phyloP scores from a whole-genome alignment of 2,329 filamentous ascomycete species.

The Fusarium heterosporum region DNA sequence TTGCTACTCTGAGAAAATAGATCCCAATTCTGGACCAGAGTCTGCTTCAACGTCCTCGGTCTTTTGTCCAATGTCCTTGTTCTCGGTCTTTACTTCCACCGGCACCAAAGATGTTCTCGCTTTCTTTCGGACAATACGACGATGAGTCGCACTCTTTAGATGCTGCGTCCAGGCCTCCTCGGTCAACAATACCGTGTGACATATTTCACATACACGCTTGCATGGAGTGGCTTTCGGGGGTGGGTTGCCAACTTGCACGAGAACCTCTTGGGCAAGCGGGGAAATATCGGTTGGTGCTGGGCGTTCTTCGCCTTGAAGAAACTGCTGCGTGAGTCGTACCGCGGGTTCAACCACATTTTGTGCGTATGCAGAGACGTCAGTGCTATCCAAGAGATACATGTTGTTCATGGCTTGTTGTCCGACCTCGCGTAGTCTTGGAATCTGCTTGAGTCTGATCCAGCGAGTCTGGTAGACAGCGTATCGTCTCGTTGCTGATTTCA shows the following conservation, averaged over 20 bases:
- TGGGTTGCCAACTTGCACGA: slow-evolving; percentile 62
- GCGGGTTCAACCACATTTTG: slow-evolving; percentile 75
- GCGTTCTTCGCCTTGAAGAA: slow-evolving; percentile 69
- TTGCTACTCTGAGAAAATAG: slow-evolving; percentile 44
- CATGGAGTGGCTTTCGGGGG: slow-evolving; percentile 65
- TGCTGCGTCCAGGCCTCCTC: slow-evolving; percentile 62
- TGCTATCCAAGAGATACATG: slow-evolving; percentile 86
- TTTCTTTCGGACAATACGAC: slow-evolving; percentile 50
- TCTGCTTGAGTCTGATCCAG: slow-evolving; percentile 88
- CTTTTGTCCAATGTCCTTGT: background rate
- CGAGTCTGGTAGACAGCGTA: slow-evolving; percentile 87
- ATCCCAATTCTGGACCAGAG: slow-evolving; percentile 47
- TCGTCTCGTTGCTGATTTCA: slow-evolving; percentile 84
- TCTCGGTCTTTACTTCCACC: slow-evolving; percentile 35
- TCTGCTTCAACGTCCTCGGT: slow-evolving; percentile 24
- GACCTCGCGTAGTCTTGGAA: slow-evolving; percentile 72
- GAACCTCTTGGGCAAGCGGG: slow-evolving; percentile 60
- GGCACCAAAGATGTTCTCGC: slow-evolving; percentile 55
- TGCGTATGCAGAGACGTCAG: slow-evolving; percentile 71
- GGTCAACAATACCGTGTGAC: slow-evolving; percentile 71
- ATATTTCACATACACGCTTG: slow-evolving; percentile 77
- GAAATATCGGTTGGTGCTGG: slow-evolving; percentile 64
- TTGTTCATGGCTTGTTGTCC: slow-evolving; percentile 62
- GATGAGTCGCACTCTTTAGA: slow-evolving; percentile 53
- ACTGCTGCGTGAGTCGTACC: slow-evolving; percentile 68